Base-by-base conservation (phyloP, 2,329 filamentous ascomycete genomes). In the Cladosporium cucumerinum region DNA sequence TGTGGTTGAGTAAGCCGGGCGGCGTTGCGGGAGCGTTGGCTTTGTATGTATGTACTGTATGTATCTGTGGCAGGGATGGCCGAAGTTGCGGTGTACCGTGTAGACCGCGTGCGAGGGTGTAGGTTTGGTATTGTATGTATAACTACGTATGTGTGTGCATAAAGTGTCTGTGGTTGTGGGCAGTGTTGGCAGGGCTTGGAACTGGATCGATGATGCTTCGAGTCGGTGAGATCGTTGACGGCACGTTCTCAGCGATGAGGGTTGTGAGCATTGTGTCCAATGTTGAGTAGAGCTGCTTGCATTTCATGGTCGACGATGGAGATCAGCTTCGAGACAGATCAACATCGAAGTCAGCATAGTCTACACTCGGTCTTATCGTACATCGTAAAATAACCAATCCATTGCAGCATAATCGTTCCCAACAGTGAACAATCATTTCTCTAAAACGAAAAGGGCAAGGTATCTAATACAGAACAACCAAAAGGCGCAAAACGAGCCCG, bases 391-490 rank as follows among this genome's bases (percentile, higher is more conserved):
- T 11, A 10, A 21, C 23, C 26, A 21, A 30, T 30, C 23, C 51
- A 30, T 54, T 32, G 51, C 30, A 32, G 51, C 51, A 54, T 39
- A 34, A 10, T 43, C 54, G 30, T 39, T 39, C 32, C 12, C 54
- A 10, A 39, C 14, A 26, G 11, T 25, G 54, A 57, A 39, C 30
- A 25, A 39, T 12, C 21, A 16, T 30, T 58, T 1, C 12, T 58
- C 55, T 39, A 58, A 26, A 16, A 16, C 16, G 25, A 46, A 46
- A 46, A 21, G 3, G n/a, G 39, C 39, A 46, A 46, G 55, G 39
- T 58, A 58, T 58, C 55, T 58, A 58, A 58, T 58, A 58, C 55
- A 58, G 10, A 58, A 34, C 36, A 46, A 25, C 16, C 34, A 58
- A 28, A 30, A 46, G 16, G 16, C 30, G 55, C 34, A 58, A 46